Percentiles rank a stretch among this genome's conserved stretches.
phyloP scores from a whole-genome alignment of 2,329 filamentous ascomycete genomes.

The Botrytis elliptica region DNA sequence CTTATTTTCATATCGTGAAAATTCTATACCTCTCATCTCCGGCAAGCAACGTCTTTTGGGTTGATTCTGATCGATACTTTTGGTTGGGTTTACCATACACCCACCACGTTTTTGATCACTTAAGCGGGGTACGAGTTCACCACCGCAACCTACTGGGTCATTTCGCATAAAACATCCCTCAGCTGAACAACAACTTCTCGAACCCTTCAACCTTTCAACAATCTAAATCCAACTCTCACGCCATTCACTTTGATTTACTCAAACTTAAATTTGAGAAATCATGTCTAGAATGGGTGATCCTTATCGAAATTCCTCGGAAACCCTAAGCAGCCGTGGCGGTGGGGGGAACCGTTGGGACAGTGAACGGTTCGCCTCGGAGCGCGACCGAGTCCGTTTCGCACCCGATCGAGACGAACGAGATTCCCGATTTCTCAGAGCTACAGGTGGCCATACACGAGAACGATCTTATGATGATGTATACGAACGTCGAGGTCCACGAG shows the following conservation, averaged over 20 bases:
- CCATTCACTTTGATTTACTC: background rate
- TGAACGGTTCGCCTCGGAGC: conserved; percentile 51
- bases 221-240: background rate
- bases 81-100: background rate
- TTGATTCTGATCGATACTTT: background rate
- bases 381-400: conserved; percentile 45
- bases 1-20: conserved; percentile 11
- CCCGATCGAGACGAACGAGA: conserved; percentile 51
- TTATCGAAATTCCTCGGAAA: conserved; percentile 37
- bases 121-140: conserved; percentile 1
- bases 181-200: conserved; percentile 15
- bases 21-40: background rate
- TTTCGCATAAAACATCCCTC: conserved; percentile 14
- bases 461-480: conserved; percentile 50
- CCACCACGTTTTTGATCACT: conserved; percentile 8
- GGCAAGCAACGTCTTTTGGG: background rate
- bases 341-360: conserved; percentile 50
- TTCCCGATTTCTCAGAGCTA: conserved; percentile 42
- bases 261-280: background rate
- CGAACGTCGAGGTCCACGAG: conserved; percentile 45
- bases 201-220: background rate
- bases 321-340: conserved; percentile 38
- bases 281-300: conserved; percentile 37
- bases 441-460: conserved; percentile 46
- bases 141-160: background rate